Evolutionary conservation across 2,329 filamentous ascomycete species (phyloP).

Genomic region (Juglanconis oblonga): DNA sequence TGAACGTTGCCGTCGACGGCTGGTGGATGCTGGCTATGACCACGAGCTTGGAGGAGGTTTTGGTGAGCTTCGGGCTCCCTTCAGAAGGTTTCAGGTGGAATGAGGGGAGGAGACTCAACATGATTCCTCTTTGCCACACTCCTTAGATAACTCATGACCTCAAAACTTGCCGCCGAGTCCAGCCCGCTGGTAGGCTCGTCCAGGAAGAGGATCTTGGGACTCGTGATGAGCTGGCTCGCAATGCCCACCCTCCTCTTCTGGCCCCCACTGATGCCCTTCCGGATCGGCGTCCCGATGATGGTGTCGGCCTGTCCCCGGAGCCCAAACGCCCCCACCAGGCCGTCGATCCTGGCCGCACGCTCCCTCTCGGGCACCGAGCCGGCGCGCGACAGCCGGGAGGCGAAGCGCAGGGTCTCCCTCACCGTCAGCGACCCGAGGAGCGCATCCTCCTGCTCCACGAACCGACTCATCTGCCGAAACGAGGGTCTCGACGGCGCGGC

Average conservation of each 20-base stretch:
- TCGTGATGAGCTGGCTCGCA: slow-evolving; percentile 77
- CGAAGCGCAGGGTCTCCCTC: slow-evolving; percentile 74
- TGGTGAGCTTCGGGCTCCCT: background rate
- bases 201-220: slow-evolving; percentile 75
- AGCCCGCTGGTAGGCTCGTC: slow-evolving; percentile 83
- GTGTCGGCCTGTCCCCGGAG: slow-evolving; percentile 66
- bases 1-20: slow-evolving; percentile 75
- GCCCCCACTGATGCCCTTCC: slow-evolving; percentile 79
- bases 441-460: slow-evolving; percentile 87
- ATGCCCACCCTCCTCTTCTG: slow-evolving; percentile 81
- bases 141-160: slow-evolving; percentile 73
- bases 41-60: slow-evolving; percentile 52
- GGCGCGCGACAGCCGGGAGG: slow-evolving; percentile 63
- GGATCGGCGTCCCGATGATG: slow-evolving; percentile 76
- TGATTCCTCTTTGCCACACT: slow-evolving; percentile 64
- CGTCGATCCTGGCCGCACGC: slow-evolving; percentile 60
- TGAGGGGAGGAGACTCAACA: slow-evolving; percentile 35
- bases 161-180: slow-evolving; percentile 72
- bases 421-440: slow-evolving; percentile 79
- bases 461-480: slow-evolving; percentile 67
- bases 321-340: slow-evolving; percentile 70
- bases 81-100: too few relatives aligned
- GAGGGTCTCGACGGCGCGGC: slow-evolving; percentile 44
- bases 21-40: slow-evolving; percentile 84
- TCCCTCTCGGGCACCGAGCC: slow-evolving; percentile 47